Percentiles rank a stretch among this genome's conserved stretches.
Conservation (phyloP, 1,284 basidiomycete species). For the Hymenochaete sp. region DNA sequence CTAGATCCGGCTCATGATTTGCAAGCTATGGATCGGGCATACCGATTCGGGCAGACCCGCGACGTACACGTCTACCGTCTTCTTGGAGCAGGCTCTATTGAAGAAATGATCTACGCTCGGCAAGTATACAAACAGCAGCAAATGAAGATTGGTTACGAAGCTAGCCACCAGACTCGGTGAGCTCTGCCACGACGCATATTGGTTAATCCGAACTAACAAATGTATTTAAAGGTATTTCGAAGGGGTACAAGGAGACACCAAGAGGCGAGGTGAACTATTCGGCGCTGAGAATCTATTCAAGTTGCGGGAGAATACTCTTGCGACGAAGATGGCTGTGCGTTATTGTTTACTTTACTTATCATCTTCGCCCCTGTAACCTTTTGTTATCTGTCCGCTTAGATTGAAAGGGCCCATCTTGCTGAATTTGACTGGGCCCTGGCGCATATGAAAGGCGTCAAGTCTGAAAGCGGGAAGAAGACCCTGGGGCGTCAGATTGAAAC, state of each 20-base stretch:
- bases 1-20: conserved; percentile 79
- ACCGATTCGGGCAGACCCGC: conserved; percentile 80
- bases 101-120: conserved; percentile 77
- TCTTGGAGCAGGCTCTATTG: conserved; percentile 78
- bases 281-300: conserved; percentile 77
- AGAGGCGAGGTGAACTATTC: conserved; percentile 72
- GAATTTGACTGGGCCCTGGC: conserved; percentile 73
- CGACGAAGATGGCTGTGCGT: conserved; percentile 64
- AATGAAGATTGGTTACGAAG: conserved; percentile 80
- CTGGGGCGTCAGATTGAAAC: conserved; percentile 33
- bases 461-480: conserved; percentile 29
- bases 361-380: background rate
- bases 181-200: background rate
- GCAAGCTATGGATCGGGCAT: conserved; percentile 85
- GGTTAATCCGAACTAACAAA: background rate
- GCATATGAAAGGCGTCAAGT: conserved; percentile 43
- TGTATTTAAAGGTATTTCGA: conserved; percentile 55
- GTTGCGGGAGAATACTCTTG: conserved; percentile 62
- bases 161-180: conserved; percentile 68
- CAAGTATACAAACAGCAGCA: conserved; percentile 88
- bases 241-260: conserved; percentile 69
- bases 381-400: conserved; percentile 33
- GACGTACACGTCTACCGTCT: conserved; percentile 82
- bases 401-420: conserved; percentile 61
- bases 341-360: background rate